Base-by-base conservation (phyloP, 2,329 filamentous ascomycete species). In the Cladobotryum mycophilum region DNA sequence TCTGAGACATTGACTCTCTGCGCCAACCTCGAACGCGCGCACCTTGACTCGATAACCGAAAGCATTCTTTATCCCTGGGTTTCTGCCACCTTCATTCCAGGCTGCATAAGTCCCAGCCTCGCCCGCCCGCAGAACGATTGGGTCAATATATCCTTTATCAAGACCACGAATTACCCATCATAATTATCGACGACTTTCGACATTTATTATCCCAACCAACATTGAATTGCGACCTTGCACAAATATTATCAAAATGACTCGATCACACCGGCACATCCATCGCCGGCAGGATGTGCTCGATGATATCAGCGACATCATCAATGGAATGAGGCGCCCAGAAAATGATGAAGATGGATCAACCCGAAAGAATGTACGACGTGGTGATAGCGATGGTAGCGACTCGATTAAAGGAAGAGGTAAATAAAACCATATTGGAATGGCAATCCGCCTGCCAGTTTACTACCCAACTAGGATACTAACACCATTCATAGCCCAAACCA, bases 71-170 rank as follows among this genome's bases (percentile, higher is more conserved):
- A 45, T 55, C 52, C 60, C 61, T 58, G 49, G 55, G 25, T 55
- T 53, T 56, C 54, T 38, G 49, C 51, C 55, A 52, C 54, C 50
- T 35, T 55, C 63, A 65, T 67, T 67, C 65, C 62, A 63, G 55
- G 49, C 45, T 34, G 51, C 49, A 40, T 30, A 17, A 49, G 52
- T 51, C 58, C 51, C 51, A 53, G 47, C 51, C 51, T 49, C 51
- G 25, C 44, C 41, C 18, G 45, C 43, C 35, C 48, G 22, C 36
- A 45, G 18, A 40, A 43, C 38, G 20, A n/a, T 42, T 34, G 12
- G n/a, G 42, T 36, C 47, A 49, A 49, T 53, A 53, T 36, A 58
- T 52, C 36, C 17, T 15, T 14, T n/a, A 37, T 37, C 52, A 40
- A 34, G 20, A 35, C 51, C 36, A 52, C 25, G 25, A 30, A 30